Evolutionary conservation across 2,329 filamentous ascomycete species (phyloP), one percentile per base, ranked within the genome.

Genomic region (Aspergillus fumigatus): DNA sequence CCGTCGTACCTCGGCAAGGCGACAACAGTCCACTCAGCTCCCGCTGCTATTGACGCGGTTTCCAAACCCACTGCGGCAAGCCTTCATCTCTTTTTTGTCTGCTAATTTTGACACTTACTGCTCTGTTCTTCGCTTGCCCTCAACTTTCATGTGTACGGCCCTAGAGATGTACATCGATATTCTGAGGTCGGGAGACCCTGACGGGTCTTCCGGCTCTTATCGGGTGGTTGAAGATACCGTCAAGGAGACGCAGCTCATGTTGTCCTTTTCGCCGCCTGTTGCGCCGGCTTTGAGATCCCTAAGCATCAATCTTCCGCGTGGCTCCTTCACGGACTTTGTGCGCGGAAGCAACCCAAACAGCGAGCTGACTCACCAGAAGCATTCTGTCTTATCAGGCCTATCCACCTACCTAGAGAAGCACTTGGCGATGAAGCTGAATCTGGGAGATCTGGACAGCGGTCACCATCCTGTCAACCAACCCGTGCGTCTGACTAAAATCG

Each of bases 41-140:
- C 81, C 81, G 0, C 65, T 83, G 14, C 69, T 83, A 14, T 65
- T 83, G 43, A 76, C 80, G 3, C 78, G 79, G 57, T 77, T 82
- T 65, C 80, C 81, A 1, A 78, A 73, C 35, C 67, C 76, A 0
- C 67, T 83, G 10, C 75, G 80, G 4, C 77, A 81, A 40, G 73
- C 74, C 2, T 75, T 83, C 52, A 65, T 80, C 51, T 68, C 76
- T 14, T 83, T 83, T 62, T 64, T 84, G 14, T 69, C 74, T 4
- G 71, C 76, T 1, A 77, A 72, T 55, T 83, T 84, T 63, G 81
- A 84, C 59, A 73, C 78, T 3, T 78, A 79, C 58, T 73, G 77
- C 48, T 74, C 77, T 5, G 66, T 75, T 4, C 60, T 83, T 25
- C 70, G 68, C 4, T 72, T 83, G 3, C 68, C 76, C 0, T 75